Conservation (phyloP, 2,329 filamentous ascomycete species). For the Colletotrichum horii region DNA sequence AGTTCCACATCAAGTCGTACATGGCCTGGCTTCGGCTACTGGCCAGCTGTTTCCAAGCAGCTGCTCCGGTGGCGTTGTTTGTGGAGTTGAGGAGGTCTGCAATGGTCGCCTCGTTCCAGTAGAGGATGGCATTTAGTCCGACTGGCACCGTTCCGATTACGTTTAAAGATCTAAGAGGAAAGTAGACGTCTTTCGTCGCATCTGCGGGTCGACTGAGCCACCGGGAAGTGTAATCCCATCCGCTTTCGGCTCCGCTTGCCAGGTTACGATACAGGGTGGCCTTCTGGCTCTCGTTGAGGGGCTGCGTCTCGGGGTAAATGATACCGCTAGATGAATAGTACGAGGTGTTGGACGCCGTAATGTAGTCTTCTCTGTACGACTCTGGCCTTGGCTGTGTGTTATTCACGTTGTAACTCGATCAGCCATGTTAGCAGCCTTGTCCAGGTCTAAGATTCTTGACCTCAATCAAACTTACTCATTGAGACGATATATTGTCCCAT, state of each 20-base stretch:
- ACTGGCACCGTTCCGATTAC: conserved; percentile 64
- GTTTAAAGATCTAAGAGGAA: conserved; percentile 70
- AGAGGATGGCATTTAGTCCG: conserved; percentile 72
- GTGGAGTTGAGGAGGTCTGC: conserved; percentile 55
- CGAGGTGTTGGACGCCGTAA: conserved; percentile 67
- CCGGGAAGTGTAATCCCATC: conserved; percentile 67
- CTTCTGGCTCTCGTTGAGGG: conserved; percentile 58
- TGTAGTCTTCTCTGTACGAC: conserved; percentile 69
- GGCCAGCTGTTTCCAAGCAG: conserved; percentile 55
- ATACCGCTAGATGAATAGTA: conserved; percentile 65
- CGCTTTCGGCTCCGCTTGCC: conserved; percentile 69
- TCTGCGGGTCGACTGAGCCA: conserved; percentile 64
- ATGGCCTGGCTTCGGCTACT: conserved; percentile 64
- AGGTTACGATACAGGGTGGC: conserved; percentile 64
- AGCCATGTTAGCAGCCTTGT: not conserved
- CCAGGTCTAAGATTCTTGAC: no score
- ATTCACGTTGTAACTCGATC: conserved; percentile 56
- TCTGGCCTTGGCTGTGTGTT: conserved; percentile 73
- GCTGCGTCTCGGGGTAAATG: conserved; percentile 57
- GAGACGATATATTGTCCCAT: conserved; percentile 55
- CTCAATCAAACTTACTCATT: conserved; percentile 49
- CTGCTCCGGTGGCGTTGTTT: conserved; percentile 55
- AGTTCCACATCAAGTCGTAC: conserved; percentile 68
- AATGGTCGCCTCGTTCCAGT: conserved; percentile 67
- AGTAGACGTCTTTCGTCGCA: conserved; percentile 64